Evolutionary conservation across 805 yeast genomes (phyloP).

Genomic region (Candida quercuum): DNA sequence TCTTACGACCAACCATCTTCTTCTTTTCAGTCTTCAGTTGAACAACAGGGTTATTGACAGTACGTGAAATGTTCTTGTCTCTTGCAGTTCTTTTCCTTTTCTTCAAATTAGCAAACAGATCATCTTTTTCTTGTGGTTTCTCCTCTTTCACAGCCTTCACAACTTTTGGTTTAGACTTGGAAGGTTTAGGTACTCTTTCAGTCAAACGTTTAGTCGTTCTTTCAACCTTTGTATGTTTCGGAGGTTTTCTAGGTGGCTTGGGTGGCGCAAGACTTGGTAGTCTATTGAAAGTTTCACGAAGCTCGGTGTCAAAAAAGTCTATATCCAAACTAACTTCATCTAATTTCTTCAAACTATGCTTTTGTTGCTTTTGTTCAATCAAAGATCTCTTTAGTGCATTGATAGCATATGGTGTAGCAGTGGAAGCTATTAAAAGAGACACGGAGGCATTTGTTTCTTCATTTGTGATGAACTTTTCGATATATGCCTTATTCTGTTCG

Average conservation of each 20-base stretch:
- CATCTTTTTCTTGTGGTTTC: constrained; percentile 2
- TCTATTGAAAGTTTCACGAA: constrained; percentile 14
- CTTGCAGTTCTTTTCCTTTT: constrained; percentile 3
- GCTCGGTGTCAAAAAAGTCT: constrained; percentile 22
- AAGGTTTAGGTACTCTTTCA: too few relatives aligned
- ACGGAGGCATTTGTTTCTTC: constrained; percentile 15
- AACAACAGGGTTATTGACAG: too few relatives aligned
- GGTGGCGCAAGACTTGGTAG: too few relatives aligned
- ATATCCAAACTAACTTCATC: constrained; percentile 18
- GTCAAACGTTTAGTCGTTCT: not conserved
- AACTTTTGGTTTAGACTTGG: constrained; percentile 2
- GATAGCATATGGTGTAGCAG: constrained; percentile 18
- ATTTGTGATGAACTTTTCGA: constrained; percentile 18
- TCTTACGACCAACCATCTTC: constrained; percentile 13
- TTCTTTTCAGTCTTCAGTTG: constrained; percentile 1
- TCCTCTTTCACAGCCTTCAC: not conserved
- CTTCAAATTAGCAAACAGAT: constrained; percentile 6
- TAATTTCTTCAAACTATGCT: constrained; percentile 1
- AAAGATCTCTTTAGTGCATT: constrained; percentile 3
- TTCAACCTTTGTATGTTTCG: not conserved
- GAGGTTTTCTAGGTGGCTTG: not conserved
- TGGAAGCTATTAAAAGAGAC: constrained; percentile 23
- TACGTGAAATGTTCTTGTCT: too few relatives aligned
- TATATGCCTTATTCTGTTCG: constrained; percentile 24
- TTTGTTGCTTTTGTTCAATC: not conserved